Base-by-base conservation (phyloP, 2,329 filamentous ascomycete genomes). In the Clonostachys solani region DNA sequence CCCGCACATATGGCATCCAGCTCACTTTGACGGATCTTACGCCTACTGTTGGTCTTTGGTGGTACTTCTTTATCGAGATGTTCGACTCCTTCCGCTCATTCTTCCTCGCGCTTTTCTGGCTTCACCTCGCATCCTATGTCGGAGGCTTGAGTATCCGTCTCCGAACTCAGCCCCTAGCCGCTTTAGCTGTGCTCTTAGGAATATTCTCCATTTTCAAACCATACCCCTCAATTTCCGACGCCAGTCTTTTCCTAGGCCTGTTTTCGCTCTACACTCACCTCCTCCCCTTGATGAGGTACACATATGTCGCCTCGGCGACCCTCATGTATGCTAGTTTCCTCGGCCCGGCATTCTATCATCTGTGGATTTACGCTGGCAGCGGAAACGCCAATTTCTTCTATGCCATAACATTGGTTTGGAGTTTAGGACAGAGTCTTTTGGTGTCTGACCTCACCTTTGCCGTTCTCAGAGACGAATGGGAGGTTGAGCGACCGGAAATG, bases 1-100 rank as follows among this genome's bases (percentile, higher is more conserved):
- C 78, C 8, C 90, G 91, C 17, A 96, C 94, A 1, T 99, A 99
- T 67, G 91, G 92, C 56, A 89, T 95, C 42, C 92, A 96, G 57
- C 78, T 99, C 36, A 83, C 94, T 1, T 80, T 99, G 4, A 89
- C 91, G 9, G 94, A 99, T 62, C 77, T 99, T 38, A 95, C 92
- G 0, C 94, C 94, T 12, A 99, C 97, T 55, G 87, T 95, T 33
- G 94, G 94, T 2, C 76, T 99, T 2, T 99, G 94, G 94, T 99
- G 94, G 94, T 99, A 99, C 69, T 99, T 99, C 71, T 97, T 99
- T 63, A 95, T 95, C 56, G 92, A 99, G 64, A 99, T 99, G 84
- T 99, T 99, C 64, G 94, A 99, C 69, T 92, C 92, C 1, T 99
- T 99, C 77, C 82, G 94, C 37, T 86, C 87, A 56, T 99, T 99